These are phyloP conservation scores for Wallacemonas rigidus DNA, from an alignment of 208 protist species.

Conservation along the genomic window DNA sequence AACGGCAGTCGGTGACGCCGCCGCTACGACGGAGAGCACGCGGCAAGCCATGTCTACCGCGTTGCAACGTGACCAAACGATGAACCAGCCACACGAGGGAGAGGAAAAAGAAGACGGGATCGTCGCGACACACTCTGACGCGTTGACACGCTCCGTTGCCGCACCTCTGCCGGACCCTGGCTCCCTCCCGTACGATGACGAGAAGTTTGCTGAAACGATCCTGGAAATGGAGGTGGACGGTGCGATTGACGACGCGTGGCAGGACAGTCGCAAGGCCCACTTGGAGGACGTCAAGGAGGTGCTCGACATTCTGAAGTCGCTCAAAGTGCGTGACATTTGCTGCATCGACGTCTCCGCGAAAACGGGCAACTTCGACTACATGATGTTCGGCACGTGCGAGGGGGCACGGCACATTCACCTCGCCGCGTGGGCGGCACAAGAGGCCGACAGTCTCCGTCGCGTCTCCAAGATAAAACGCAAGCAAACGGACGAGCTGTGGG, in stretches of 20 bases:
- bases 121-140: not conserved
- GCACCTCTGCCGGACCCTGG: slow-evolving; percentile 1
- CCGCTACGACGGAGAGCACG: not conserved
- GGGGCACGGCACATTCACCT: slow-evolving; percentile 88
- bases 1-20: not conserved
- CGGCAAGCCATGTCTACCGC: not conserved
- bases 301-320: slow-evolving; percentile 50
- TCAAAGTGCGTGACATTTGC: slow-evolving; percentile 86
- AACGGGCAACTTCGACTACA: slow-evolving; percentile 89
- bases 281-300: slow-evolving; percentile 85
- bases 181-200: slow-evolving; percentile 85
- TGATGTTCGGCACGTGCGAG: slow-evolving; percentile 88
- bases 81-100: too few species aligned
- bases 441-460: slow-evolving; percentile 74
- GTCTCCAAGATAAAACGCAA: slow-evolving; percentile 77
- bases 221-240: slow-evolving; percentile 92
- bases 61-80: too few species aligned
- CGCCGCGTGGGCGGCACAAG: slow-evolving; percentile 87
- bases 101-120: not conserved
- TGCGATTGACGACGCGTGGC: slow-evolving; percentile 85
- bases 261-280: slow-evolving; percentile 68
- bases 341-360: slow-evolving; percentile 85
- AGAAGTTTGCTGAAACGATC: slow-evolving; percentile 79
- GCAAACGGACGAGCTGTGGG: slow-evolving; percentile 84
- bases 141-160: not conserved